A percentile compares a stretch with the other conserved stretches of the same genome.
These are phyloP conservation scores for Aspergillus aculeatinus DNA, from an alignment of 2,329 filamentous ascomycete species.

Conservation along the genomic window DNA sequence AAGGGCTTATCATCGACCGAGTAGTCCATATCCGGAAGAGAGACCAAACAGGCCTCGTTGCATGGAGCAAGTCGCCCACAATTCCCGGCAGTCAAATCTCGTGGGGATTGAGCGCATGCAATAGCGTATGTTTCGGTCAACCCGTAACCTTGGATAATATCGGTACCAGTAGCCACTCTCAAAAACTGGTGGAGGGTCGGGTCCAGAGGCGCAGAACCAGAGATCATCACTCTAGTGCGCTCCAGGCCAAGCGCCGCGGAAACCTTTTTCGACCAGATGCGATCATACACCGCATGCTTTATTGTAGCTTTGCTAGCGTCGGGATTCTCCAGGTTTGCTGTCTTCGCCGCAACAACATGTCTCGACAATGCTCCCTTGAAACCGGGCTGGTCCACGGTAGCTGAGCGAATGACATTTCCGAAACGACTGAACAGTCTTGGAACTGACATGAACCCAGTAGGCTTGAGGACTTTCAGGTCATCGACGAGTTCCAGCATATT, in stretches of 20 bases:
- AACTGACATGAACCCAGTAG: constrained; percentile 82
- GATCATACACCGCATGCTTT: constrained; percentile 52
- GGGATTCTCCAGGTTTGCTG: constrained; percentile 71
- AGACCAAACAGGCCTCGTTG: constrained; percentile 75
- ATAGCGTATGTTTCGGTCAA: constrained; percentile 91
- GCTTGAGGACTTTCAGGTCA: constrained; percentile 82
- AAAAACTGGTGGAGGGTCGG: constrained; percentile 86
- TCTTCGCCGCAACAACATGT: constrained; percentile 76
- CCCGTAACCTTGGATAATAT: constrained; percentile 85
- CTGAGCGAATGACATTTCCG: constrained; percentile 74
- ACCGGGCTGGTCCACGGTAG: constrained; percentile 75
- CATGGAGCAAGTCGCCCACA: constrained; percentile 71
- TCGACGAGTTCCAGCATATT: constrained; percentile 84
- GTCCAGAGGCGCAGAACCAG: constrained; percentile 87
- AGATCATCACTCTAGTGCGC: constrained; percentile 70
- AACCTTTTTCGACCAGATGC: constrained; percentile 90
- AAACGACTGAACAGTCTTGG: constrained; percentile 91
- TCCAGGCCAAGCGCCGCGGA: constrained; percentile 78
- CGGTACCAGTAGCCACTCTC: constrained; percentile 74
- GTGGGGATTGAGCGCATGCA: constrained; percentile 64
- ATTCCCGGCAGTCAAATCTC: constrained; percentile 75
- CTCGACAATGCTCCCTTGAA: constrained; percentile 78
- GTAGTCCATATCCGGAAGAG: constrained; percentile 94
- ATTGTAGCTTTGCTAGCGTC: constrained; percentile 68
- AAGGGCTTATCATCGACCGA: constrained; percentile 80